These are phyloP conservation scores for Lignosus rhinocerotis DNA, from an alignment of 1,284 basidiomycete species.

Conservation along the genomic window DNA sequence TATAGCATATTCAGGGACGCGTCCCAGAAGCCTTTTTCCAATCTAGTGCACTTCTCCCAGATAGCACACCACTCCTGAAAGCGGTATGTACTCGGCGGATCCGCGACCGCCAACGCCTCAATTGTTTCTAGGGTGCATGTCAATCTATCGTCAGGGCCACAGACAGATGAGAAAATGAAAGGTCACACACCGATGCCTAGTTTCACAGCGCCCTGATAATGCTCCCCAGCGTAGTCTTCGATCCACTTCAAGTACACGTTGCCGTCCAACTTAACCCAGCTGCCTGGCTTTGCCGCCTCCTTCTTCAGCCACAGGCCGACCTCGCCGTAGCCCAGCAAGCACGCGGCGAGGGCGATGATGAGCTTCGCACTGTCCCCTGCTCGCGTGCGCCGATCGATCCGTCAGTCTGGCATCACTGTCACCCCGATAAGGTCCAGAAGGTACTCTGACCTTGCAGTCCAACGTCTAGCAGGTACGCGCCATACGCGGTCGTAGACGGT, in stretches of 20 bases:
- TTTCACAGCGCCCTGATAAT: conserved; percentile 72
- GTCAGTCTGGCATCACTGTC: not conserved
- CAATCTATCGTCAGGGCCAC: not conserved
- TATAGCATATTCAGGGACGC: conserved; percentile 60
- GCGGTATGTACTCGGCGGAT: conserved; percentile 65
- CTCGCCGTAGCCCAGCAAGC: conserved; percentile 93
- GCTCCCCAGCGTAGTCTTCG: conserved; percentile 74
- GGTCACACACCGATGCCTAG: conserved; percentile 63
- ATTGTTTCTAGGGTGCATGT: conserved; percentile 50
- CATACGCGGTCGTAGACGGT: conserved; percentile 78
- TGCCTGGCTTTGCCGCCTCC: conserved; percentile 48
- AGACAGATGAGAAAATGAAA: not conserved
- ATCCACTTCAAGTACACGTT: conserved; percentile 86
- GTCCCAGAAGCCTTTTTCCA: conserved; percentile 93
- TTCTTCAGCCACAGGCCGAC: conserved; percentile 81
- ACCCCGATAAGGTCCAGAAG: not conserved
- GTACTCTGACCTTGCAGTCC: conserved; percentile 60
- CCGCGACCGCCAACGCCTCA: conserved; percentile 57
- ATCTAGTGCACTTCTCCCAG: conserved; percentile 76
- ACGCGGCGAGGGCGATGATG: conserved; percentile 82
- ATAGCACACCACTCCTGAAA: conserved; percentile 71
- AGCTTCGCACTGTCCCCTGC: conserved; percentile 74
- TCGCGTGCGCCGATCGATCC: not conserved
- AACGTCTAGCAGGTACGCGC: conserved; percentile 81
- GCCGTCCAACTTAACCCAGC: conserved; percentile 58